A percentile compares a stretch with the other conserved stretches of the same genome.
Conservation (phyloP, 164 flowering plant species). For the Annona cherimola region DNA sequence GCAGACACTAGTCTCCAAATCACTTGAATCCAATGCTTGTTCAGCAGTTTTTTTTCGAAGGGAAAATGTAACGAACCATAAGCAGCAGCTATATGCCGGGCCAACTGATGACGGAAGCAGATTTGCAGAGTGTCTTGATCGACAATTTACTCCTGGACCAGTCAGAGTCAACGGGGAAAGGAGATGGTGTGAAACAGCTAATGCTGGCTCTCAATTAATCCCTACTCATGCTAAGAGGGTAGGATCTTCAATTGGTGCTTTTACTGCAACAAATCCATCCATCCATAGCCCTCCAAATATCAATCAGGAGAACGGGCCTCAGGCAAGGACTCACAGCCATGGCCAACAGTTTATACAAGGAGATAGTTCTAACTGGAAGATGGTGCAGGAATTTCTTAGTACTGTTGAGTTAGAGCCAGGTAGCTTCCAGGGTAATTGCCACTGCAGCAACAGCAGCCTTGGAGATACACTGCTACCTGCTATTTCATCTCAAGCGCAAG, state of each 20-base stretch:
- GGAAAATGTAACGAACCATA: slow-evolving; percentile 22
- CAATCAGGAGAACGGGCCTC: slow-evolving; percentile 13
- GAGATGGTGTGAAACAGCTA: slow-evolving; percentile 9
- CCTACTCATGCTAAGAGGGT: slow-evolving; percentile 29
- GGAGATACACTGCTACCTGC: neutral
- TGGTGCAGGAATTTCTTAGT: slow-evolving; percentile 15
- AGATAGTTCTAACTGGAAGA: slow-evolving; percentile 4
- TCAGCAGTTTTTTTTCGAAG: slow-evolving; percentile 18
- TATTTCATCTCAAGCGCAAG: slow-evolving; percentile 9
- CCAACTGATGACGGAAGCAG: slow-evolving; percentile 18
- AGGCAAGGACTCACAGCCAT: slow-evolving; percentile 5
- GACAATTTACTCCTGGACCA: neutral
- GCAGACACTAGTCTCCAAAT: slow-evolving; percentile 18
- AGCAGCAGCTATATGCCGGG: slow-evolving; percentile 17
- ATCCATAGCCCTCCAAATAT: slow-evolving; percentile 12
- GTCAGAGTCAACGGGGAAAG: slow-evolving; percentile 12
- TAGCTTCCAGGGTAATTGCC: slow-evolving; percentile 10
- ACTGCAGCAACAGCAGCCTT: slow-evolving; percentile 4
- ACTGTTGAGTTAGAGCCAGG: slow-evolving; percentile 6
- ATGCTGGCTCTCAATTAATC: slow-evolving; percentile 16
- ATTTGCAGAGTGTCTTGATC: slow-evolving; percentile 4
- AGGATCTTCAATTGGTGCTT: slow-evolving; percentile 15
- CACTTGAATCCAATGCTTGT: slow-evolving; percentile 26
- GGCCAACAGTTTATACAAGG: slow-evolving; percentile 3
- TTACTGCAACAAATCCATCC: slow-evolving; percentile 9